Evolutionary conservation across 129 eudicot genomes (phyloP), one percentile per base, ranked within the genome.

Genomic region (Flaveria sonorensis): DNA sequence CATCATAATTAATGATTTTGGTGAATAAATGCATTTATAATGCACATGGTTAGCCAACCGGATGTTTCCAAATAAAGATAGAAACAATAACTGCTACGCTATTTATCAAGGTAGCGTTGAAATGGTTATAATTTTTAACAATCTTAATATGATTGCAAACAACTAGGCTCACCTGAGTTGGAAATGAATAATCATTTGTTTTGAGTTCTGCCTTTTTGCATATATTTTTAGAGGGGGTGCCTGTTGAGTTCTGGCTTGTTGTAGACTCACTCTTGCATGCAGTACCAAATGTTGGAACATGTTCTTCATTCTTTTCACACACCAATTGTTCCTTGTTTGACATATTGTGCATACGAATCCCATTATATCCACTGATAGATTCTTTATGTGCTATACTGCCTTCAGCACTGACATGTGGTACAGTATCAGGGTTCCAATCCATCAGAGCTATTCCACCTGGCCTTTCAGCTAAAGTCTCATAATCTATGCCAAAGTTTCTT

Each of bases 241-340:
- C 26, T 24, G 10, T 68, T 39, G 64, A 28, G 42, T 61, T 61
- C 42, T 18, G 42, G 6, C 28, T 61, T 59, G 60, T 63, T 61
- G 82, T 56, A 46, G 60, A 66, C 12, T 20, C 66, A 47, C 63
- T 81, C 5, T 50, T 51, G 42, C 73, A 80, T 48, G 83, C 84
- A 60, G 89, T 87, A 13, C 43, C 88, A 85, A 4, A 39, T 10
- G 74, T 55, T 51, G 73, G 23, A 47, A 67, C 15, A 51, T 43
- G 70, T 52, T 59, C 85, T 71, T 81, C 83, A 42, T 79, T 77
- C 72, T 83, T 85, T 30, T 52, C 13, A 15, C 63, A n/a, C 36
- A 62, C 70, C 48, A 67, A 65, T 71, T 66, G 79, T n/a, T 46
- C 72, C 70, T 67, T 79, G 24, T 85, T 76, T 21, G 65, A 30